Conservation (phyloP, 2,329 filamentous ascomycete genomes). For the Colletotrichum tropicicola region DNA sequence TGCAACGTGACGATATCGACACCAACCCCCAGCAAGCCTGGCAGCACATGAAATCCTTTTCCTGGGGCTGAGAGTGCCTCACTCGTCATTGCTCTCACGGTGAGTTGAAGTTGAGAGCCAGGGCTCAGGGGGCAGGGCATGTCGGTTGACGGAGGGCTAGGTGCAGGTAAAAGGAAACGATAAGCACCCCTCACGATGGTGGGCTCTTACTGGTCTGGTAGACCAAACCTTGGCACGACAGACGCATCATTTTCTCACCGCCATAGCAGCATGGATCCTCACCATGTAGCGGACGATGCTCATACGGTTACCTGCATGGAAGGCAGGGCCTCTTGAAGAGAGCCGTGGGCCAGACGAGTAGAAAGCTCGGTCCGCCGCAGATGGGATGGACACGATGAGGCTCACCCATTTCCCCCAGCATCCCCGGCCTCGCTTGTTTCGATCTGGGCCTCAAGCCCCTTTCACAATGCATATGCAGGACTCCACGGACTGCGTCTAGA, state of each 20-base stretch:
- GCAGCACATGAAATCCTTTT: background rate
- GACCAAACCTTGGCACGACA: background rate
- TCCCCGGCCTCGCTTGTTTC: conserved; percentile 20
- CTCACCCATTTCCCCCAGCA: background rate
- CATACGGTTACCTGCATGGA: too few relatives aligned
- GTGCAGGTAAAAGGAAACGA: background rate
- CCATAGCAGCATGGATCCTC: conserved; percentile 17
- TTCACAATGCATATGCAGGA: conserved; percentile 24
- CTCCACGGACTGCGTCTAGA: conserved; percentile 22
- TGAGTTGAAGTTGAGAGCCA: background rate
- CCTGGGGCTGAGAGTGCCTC: background rate
- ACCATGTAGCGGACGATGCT: too few relatives aligned
- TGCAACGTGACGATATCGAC: background rate
- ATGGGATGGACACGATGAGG: conserved; percentile 8
- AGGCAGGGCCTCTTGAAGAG: background rate
- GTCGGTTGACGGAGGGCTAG: background rate
- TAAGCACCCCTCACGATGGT: background rate
- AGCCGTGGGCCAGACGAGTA: background rate
- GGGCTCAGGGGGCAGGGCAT: background rate
- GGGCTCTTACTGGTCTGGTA: background rate
- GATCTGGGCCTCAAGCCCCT: conserved; percentile 25
- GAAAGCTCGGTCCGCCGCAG: background rate
- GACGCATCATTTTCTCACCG: conserved; percentile 14
- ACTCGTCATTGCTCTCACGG: conserved; percentile 13
- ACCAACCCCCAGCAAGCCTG: background rate